A percentile compares a stretch with the other conserved stretches of the same genome.
These are phyloP conservation scores for Tulasnella sp. DNA, from an alignment of 768 basidiomycete species.

Conservation along the genomic window DNA sequence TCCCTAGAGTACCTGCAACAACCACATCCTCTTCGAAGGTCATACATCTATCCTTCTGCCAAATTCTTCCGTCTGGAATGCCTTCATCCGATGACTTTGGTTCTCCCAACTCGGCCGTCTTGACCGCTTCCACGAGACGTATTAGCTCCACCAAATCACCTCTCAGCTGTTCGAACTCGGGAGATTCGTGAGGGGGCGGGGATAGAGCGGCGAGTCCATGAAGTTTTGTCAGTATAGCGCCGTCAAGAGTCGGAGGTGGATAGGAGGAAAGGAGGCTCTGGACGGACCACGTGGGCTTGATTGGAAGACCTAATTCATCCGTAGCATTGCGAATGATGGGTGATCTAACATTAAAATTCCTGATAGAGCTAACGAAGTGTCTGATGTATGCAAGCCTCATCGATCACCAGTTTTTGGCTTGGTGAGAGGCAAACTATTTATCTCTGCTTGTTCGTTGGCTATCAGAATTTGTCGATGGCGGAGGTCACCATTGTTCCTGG, in stretches of 20 bases:
- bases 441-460: too few relatives aligned
- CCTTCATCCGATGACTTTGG: constrained; percentile 7
- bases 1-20: constrained; percentile 4
- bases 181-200: constrained; percentile 47
- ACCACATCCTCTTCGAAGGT: constrained; percentile 20
- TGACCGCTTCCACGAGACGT: constrained; percentile 70
- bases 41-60: constrained; percentile 31
- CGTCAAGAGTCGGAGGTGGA: constrained; percentile 47
- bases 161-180: constrained; percentile 39
- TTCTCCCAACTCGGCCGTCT: constrained; percentile 34
- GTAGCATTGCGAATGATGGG: too few relatives aligned
- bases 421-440: too few relatives aligned
- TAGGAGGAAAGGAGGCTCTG: constrained; percentile 64
- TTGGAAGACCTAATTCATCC: constrained; percentile 53
- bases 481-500: too few relatives aligned
- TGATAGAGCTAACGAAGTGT: too few relatives aligned
- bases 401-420: too few relatives aligned
- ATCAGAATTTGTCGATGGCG: too few relatives aligned
- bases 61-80: constrained; percentile 33
- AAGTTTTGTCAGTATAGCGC: constrained; percentile 45
- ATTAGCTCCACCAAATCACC: constrained; percentile 56
- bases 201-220: constrained; percentile 61
- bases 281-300: constrained; percentile 67
- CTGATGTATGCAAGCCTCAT: too few relatives aligned
- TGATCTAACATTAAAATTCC: too few relatives aligned